Evolutionary conservation across 768 basidiomycete species (phyloP).

Genomic region (Mycena capillaripes): DNA sequence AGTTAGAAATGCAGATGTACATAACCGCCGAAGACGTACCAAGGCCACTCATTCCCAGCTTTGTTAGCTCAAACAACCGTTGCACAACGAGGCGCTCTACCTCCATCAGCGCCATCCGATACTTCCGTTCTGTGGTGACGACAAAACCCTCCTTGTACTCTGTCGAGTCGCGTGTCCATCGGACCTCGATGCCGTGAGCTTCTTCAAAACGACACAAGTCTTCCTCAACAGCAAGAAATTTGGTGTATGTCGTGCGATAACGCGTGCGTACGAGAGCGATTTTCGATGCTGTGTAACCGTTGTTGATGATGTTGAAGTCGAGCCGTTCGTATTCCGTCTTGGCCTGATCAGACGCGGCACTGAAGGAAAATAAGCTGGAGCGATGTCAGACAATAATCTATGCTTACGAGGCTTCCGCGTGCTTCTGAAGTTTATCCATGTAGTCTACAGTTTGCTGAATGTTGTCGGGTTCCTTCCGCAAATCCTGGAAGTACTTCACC

Average conservation of each 20-base stretch:
- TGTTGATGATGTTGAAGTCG: conserved; percentile 12
- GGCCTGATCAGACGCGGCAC: conserved; percentile 1
- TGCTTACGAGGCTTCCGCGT: too few relatives aligned
- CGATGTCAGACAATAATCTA: too few relatives aligned
- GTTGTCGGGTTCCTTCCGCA: background rate
- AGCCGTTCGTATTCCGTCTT: conserved; percentile 1
- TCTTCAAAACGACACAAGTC: conserved; percentile 13
- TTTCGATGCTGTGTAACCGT: conserved; percentile 2
- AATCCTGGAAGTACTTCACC: conserved; percentile 12
- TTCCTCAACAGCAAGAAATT: too few relatives aligned
- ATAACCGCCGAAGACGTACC: too few relatives aligned
- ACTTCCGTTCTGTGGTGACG: background rate
- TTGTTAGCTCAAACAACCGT: conserved; percentile 14
- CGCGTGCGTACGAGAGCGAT: conserved; percentile 14
- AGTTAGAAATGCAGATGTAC: too few relatives aligned
- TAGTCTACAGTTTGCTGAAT: conserved; percentile 15
- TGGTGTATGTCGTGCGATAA: conserved; percentile 16
- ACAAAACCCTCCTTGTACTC: conserved; percentile 14
- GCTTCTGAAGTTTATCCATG: conserved; percentile 12
- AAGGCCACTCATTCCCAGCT: conserved; percentile 19
- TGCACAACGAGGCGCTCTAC: conserved; percentile 9
- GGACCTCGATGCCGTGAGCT: background rate
- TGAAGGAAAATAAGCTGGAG: background rate
- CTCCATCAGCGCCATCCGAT: background rate
- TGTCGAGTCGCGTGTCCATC: conserved; percentile 1